These are phyloP conservation scores for Daldinia bambusicola DNA, from an alignment of 495 filamentous ascomycete species.

Conservation along the genomic window DNA sequence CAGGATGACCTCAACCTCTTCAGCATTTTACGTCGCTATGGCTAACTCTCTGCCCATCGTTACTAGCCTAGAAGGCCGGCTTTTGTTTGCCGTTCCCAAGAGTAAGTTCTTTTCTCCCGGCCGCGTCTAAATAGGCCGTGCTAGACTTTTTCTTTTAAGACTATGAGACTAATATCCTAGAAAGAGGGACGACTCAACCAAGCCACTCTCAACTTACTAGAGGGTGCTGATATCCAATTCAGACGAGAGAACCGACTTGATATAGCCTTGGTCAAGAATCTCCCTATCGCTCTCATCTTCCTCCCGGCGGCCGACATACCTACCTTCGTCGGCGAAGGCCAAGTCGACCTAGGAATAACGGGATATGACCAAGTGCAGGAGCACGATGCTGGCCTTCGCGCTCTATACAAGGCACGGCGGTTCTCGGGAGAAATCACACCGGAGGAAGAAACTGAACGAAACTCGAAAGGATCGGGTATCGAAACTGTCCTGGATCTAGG, in stretches of 20 bases:
- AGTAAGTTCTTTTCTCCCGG: conserved; percentile 67
- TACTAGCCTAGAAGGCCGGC: conserved; percentile 84
- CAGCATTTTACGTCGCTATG: conserved; percentile 32
- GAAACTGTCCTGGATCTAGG: conserved; percentile 87
- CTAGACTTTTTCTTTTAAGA: background rate
- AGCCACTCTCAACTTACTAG: conserved; percentile 84
- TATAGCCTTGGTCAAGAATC: conserved; percentile 95
- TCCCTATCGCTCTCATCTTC: conserved; percentile 94
- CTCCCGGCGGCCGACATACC: conserved; percentile 97
- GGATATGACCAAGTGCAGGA: conserved; percentile 92
- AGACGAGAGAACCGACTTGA: conserved; percentile 90
- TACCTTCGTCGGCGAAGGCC: conserved; percentile 93
- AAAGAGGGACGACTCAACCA: conserved; percentile 92
- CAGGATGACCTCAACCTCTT: conserved; percentile 13
- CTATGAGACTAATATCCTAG: conserved; percentile 41
- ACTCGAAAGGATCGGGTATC: conserved; percentile 61
- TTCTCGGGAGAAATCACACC: conserved; percentile 62
- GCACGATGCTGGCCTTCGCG: conserved; percentile 77
- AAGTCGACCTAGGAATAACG: conserved; percentile 94
- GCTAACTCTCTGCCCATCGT: conserved; percentile 50
- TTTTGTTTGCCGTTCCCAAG: conserved; percentile 97
- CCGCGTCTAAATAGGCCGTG: background rate
- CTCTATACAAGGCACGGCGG: conserved; percentile 60
- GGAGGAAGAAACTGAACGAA: conserved; percentile 51
- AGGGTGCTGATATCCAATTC: conserved; percentile 96